Evolutionary conservation across 1,139 yeast genomes (phyloP), one percentile per base, ranked within the genome.

Genomic region (Sugiyamaella neomexicana): DNA sequence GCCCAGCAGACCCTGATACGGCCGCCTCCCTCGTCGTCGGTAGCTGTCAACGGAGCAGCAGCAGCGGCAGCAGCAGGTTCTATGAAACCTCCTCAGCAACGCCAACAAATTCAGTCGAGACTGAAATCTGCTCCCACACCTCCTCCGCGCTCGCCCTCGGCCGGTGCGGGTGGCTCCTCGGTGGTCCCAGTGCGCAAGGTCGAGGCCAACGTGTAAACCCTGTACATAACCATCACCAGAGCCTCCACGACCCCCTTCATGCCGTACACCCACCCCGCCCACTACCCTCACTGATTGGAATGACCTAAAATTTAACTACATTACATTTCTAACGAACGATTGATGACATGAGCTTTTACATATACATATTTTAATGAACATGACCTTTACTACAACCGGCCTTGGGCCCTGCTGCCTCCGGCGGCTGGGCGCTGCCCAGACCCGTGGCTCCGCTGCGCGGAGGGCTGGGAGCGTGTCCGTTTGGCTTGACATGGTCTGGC

Each of bases 1-100:
- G 50, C 54, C n/a, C 61, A 55, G 46, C 64, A 57, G 41, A 60
- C 58, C 43, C 65, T 58, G 50, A 67, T 55, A 42, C 63, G 55
- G 46, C 60, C 55, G 36, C 40, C 60, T 32, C 48, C 56, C 5
- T 47, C 49, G 12, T 20, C 51, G n/a, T n/a, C 51, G 2, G 31
- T 15, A 2, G 51, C 17, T 39, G 42, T 32, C 17, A 45, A 45
- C 15, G 48, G 48, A 20, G 34, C 15, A n/a, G 25, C 15, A 20
- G n/a, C n/a, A n/a, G n/a, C n/a, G n/a, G n/a, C n/a, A n/a, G n/a
- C n/a, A n/a, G n/a, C n/a, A n/a, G 16, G 7, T 40, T 5, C 5
- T 10, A 39, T 20, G 20, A 29, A 29, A 44, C 17, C 25, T 31
- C 48, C 38, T 6, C 51, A 39, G 27, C 51, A 38, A 16, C 51